A percentile compares a stretch with the other conserved stretches of the same genome.
Conservation (phyloP, 257 asterid genomes). For the Lycium ferocissimum region DNA sequence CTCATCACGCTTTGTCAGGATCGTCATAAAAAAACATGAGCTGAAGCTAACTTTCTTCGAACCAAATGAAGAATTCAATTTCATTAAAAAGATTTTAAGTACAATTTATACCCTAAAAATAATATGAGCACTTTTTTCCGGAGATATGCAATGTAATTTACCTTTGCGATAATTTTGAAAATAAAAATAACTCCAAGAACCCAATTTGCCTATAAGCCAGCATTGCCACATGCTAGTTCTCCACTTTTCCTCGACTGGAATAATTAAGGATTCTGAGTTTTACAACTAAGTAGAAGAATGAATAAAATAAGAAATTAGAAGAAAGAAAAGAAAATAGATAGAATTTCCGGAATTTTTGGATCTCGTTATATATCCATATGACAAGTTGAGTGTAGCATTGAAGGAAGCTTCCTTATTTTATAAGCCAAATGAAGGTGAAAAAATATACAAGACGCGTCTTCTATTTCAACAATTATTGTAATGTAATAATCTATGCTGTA, state of each 20-base stretch:
- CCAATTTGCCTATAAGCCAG: too few species aligned
- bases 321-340: neutral
- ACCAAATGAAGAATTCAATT: too few species aligned
- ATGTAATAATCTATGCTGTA: neutral
- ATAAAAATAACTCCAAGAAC: too few species aligned
- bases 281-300: neutral
- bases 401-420: neutral
- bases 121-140: too few species aligned
- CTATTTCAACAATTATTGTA: neutral
- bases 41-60: too few species aligned
- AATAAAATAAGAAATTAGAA: neutral
- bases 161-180: neutral
- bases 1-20: neutral
- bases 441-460: neutral
- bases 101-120: too few species aligned
- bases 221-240: neutral
- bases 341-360: slow-evolving; percentile 1
- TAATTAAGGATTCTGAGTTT: neutral
- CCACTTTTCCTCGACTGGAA: neutral
- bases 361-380: neutral
- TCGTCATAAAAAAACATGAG: neutral
- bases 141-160: too few species aligned
- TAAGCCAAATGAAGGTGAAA: neutral
- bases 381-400: neutral
- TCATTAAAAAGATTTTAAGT: too few species aligned